phyloP scores from a whole-genome alignment of 2,329 filamentous ascomycete species.

The Colletotrichum australisinense region DNA sequence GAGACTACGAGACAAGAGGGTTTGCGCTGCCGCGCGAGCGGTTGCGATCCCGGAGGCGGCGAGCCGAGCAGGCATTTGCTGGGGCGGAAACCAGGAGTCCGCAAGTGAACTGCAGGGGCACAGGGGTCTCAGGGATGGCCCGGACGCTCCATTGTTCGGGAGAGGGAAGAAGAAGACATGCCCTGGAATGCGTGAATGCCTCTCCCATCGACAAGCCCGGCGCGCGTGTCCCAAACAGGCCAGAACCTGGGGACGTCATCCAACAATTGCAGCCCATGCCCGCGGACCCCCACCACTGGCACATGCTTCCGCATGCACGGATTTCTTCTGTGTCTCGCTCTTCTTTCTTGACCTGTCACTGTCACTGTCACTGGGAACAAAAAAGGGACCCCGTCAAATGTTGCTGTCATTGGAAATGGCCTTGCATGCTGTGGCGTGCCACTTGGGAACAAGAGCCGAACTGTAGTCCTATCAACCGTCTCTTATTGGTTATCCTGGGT shows the following conservation, averaged over 20 bases:
- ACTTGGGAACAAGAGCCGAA: not conserved
- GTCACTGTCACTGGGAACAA: constrained; percentile 4
- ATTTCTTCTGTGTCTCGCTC: constrained; percentile 1
- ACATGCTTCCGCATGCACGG: constrained; percentile 31
- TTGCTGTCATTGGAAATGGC: constrained; percentile 22
- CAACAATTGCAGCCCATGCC: constrained; percentile 25
- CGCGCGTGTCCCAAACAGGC: constrained; percentile 29
- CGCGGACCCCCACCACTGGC: constrained; percentile 21
- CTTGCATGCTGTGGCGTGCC: constrained; percentile 24
- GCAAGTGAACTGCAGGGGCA: not conserved
- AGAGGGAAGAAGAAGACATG: constrained; percentile 18
- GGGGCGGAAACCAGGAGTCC: constrained; percentile 6
- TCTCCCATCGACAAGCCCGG: constrained; percentile 10
- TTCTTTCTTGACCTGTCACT: not conserved
- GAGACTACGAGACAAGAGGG: constrained; percentile 10
- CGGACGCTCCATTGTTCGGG: constrained; percentile 15
- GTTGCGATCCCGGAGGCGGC: constrained; percentile 36
- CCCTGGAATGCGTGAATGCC: constrained; percentile 25
- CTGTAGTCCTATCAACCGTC: constrained; percentile 12
- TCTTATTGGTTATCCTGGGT: constrained; percentile 13
- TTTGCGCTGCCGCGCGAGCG: constrained; percentile 18
- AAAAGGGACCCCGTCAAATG: constrained; percentile 7
- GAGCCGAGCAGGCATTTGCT: constrained; percentile 7
- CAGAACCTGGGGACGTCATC: constrained; percentile 30
- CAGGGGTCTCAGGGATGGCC: constrained; percentile 10